Percentiles rank a stretch among this genome's conserved stretches.
Evolutionary conservation across 2,329 filamentous ascomycete species (phyloP).

Genomic region (Botryotinia convoluta): DNA sequence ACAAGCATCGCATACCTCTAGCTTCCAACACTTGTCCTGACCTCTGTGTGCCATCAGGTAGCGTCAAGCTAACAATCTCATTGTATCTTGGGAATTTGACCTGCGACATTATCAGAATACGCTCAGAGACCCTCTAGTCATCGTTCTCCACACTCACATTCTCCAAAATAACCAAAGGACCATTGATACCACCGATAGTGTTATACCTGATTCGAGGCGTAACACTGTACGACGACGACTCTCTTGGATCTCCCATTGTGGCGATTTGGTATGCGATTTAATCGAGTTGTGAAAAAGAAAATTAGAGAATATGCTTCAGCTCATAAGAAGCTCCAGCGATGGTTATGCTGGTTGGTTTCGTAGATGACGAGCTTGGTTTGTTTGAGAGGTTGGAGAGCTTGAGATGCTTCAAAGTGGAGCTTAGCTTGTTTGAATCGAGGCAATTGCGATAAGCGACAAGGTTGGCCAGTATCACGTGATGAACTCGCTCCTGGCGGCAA

Average conservation of each 20-base stretch:
- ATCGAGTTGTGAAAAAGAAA: neutral
- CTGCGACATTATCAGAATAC: slow-evolving; percentile 46
- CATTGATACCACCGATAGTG: slow-evolving; percentile 97
- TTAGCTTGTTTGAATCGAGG: slow-evolving; percentile 21
- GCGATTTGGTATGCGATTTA: slow-evolving; percentile 19
- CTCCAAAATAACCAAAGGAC: slow-evolving; percentile 94
- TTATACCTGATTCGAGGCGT: slow-evolving; percentile 87
- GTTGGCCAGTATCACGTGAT: neutral
- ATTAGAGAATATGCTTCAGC: slow-evolving; percentile 10
- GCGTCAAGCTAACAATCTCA: slow-evolving; percentile 93
- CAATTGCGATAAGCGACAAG: slow-evolving; percentile 26
- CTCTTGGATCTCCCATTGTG: slow-evolving; percentile 39
- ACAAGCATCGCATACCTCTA: slow-evolving; percentile 62
- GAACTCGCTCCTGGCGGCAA: neutral
- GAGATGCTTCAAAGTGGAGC: slow-evolving; percentile 21
- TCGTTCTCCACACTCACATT: slow-evolving; percentile 62
- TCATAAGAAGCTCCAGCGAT: slow-evolving; percentile 19
- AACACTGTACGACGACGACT: slow-evolving; percentile 45
- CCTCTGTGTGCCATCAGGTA: slow-evolving; percentile 90
- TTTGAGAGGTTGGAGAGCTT: slow-evolving; percentile 23
- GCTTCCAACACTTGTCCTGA: slow-evolving; percentile 97
- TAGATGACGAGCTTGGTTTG: slow-evolving; percentile 14
- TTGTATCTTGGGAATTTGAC: slow-evolving; percentile 98
- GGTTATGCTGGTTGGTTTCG: slow-evolving; percentile 17
- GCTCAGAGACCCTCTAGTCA: neutral